Evolutionary conservation across 768 basidiomycete species (phyloP).

Genomic region (Amanita inopinata): DNA sequence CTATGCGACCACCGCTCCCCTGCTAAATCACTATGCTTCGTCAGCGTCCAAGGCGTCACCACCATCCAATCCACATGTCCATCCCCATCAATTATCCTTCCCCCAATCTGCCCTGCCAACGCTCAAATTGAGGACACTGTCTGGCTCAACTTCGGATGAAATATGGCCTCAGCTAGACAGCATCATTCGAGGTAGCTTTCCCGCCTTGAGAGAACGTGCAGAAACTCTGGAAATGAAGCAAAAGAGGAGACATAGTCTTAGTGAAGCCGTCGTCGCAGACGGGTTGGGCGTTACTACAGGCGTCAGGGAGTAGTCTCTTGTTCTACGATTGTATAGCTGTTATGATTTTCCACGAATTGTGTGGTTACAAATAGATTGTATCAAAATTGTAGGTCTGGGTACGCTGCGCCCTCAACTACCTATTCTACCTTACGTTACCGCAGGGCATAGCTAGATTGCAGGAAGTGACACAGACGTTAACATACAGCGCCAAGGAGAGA

Average conservation of each 20-base stretch:
- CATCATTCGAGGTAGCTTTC: constrained; percentile 47
- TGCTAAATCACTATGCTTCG: constrained; percentile 61
- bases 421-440: constrained; percentile 23
- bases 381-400: neutral
- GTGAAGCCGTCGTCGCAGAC: constrained; percentile 38
- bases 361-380: neutral
- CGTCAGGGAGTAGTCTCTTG: constrained; percentile 7
- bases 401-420: no score
- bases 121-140: constrained; percentile 48
- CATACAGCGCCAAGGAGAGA: constrained; percentile 3
- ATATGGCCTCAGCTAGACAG: constrained; percentile 81
- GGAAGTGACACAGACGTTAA: constrained; percentile 2
- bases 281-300: constrained; percentile 14
- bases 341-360: constrained; percentile 7
- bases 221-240: constrained; percentile 31
- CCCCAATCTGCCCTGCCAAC: constrained; percentile 29
- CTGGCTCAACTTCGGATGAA: constrained; percentile 74
- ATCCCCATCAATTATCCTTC: constrained; percentile 44
- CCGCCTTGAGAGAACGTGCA: constrained; percentile 42
- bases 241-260: constrained; percentile 34
- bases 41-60: constrained; percentile 20
- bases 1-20: constrained; percentile 70
- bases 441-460: constrained; percentile 46
- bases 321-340: neutral
- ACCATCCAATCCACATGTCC: constrained; percentile 26